Conservation (phyloP, 768 basidiomycete species). For the Russula sp. region DNA sequence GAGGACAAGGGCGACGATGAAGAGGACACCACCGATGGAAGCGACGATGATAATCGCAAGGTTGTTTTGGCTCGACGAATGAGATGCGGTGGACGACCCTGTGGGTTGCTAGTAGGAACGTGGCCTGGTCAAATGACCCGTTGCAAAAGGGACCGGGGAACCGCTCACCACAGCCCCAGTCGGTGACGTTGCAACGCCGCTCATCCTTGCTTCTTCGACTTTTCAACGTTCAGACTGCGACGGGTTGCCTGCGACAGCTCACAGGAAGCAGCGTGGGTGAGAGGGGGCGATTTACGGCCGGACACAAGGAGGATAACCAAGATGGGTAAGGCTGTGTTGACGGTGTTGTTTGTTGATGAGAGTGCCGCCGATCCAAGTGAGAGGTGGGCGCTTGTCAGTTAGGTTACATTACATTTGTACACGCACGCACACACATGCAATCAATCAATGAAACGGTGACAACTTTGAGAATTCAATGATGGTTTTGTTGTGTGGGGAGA, state of each 20-base stretch:
- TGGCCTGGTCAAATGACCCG: conserved; percentile 16
- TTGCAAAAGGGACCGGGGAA: not conserved
- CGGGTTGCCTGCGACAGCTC: not conserved
- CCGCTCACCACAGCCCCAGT: conserved; percentile 1
- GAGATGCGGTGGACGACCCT: not conserved
- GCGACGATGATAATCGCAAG: conserved; percentile 14
- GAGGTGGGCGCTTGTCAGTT: conserved; percentile 1
- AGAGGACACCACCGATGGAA: conserved; percentile 15
- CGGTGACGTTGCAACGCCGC: not conserved
- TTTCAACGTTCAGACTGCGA: not conserved
- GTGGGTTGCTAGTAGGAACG: conserved; percentile 1
- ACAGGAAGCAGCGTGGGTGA: not conserved
- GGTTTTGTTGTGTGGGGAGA: too few relatives aligned
- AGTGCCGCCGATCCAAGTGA: not conserved
- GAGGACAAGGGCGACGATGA: conserved; percentile 13
- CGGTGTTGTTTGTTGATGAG: not conserved
- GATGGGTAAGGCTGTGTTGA: not conserved
- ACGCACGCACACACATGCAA: not conserved
- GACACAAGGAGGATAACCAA: not conserved
- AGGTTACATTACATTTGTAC: not conserved
- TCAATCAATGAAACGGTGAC: too few relatives aligned
- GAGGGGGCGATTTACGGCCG: not conserved
- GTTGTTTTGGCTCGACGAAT: conserved; percentile 7
- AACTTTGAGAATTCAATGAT: too few relatives aligned
- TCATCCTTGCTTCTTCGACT: conserved; percentile 3